Conservation (phyloP, 2,329 filamentous ascomycete genomes). For the Ceratocystis colombiana region DNA sequence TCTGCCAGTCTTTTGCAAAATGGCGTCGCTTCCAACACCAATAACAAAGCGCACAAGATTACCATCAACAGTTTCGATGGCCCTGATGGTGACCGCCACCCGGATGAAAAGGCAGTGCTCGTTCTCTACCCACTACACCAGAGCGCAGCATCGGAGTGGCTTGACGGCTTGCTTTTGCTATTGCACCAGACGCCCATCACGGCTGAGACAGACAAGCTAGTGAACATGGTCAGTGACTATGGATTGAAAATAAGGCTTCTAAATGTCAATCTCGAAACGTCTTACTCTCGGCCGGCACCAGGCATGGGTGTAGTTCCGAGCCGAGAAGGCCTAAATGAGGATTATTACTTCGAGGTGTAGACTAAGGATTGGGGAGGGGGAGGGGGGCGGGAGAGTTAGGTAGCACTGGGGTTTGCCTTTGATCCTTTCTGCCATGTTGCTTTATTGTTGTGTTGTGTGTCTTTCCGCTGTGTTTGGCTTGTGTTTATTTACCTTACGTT, state of each 20-base stretch:
- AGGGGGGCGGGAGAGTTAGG: background rate
- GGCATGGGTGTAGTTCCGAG: slow-evolving; percentile 68
- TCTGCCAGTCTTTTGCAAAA: background rate
- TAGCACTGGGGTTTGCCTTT: background rate
- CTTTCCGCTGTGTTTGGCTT: slow-evolving; percentile 9
- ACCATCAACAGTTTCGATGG: slow-evolving; percentile 69
- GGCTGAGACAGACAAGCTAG: slow-evolving; percentile 84
- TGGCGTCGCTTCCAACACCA: slow-evolving; percentile 11
- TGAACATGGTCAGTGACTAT: slow-evolving; percentile 77
- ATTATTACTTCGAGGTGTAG: slow-evolving; percentile 82
- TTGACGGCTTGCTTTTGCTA: slow-evolving; percentile 90
- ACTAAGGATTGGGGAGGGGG: background rate
- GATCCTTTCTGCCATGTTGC: background rate
- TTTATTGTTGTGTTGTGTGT: background rate
- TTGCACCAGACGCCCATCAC: slow-evolving; percentile 93
- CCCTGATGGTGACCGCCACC: slow-evolving; percentile 33
- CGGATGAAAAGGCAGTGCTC: slow-evolving; percentile 61
- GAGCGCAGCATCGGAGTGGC: slow-evolving; percentile 84
- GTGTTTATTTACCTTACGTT: background rate
- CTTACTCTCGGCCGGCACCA: slow-evolving; percentile 55
- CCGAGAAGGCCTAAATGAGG: slow-evolving; percentile 75
- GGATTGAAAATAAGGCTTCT: slow-evolving; percentile 84
- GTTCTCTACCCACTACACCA: slow-evolving; percentile 74
- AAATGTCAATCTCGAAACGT: slow-evolving; percentile 78
- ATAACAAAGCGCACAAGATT: slow-evolving; percentile 62